Evolutionary conservation across 1,139 yeast species (phyloP).

Genomic region (Casaregolazyma lundiana): DNA sequence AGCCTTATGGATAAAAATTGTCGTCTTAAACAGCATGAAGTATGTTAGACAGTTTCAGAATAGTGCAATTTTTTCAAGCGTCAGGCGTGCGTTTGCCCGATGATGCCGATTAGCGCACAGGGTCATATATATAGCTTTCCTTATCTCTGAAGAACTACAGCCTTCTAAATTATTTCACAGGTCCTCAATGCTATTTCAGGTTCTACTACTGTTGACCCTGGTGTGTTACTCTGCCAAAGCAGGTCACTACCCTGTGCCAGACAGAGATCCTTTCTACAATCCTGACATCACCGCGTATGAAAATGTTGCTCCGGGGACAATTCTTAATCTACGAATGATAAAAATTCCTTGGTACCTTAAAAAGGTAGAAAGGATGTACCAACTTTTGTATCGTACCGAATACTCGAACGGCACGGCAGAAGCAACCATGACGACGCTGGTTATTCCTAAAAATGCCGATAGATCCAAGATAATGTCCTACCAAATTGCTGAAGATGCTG

Average conservation of each 20-base stretch:
- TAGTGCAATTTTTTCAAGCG: no score
- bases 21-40: no score
- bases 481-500: constrained; percentile 31
- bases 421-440: constrained; percentile 28
- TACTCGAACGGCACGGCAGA: constrained; percentile 21
- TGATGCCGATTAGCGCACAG: no score
- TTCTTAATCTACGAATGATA: constrained; percentile 19
- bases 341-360: constrained; percentile 12
- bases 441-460: constrained; percentile 23
- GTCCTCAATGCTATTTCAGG: not conserved
- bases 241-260: constrained; percentile 1
- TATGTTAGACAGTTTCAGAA: no score
- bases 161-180: no score
- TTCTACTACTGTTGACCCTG: not conserved
- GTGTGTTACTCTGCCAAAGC: not conserved
- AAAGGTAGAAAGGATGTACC: constrained; percentile 19
- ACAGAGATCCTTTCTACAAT: constrained; percentile 13
- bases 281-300: constrained; percentile 13
- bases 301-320: constrained; percentile 17
- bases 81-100: no score
- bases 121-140: no score
- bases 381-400: constrained; percentile 22
- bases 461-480: constrained; percentile 24
- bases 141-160: no score
- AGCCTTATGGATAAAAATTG: no score